These are phyloP conservation scores for Deakozyma indianensis DNA, from an alignment of 805 yeast genomes.

Conservation along the genomic window DNA sequence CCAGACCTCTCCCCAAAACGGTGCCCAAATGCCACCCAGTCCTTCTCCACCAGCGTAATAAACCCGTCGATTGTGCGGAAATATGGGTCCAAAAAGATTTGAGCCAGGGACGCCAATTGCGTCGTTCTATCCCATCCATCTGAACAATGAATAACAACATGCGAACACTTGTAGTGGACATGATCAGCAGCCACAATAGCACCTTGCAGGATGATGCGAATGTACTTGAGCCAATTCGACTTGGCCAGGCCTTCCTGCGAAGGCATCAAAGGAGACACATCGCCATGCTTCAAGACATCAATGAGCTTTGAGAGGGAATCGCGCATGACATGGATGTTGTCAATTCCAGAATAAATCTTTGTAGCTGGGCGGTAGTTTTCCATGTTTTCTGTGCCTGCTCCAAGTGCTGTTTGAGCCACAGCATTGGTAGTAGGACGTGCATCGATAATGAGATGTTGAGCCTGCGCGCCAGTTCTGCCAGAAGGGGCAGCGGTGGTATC, in stretches of 20 bases:
- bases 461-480: conserved; percentile 19
- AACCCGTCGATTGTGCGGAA: conserved; percentile 83
- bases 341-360: conserved; percentile 76
- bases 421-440: conserved; percentile 91
- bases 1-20: conserved; percentile 75
- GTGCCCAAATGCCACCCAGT: conserved; percentile 93
- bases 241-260: conserved; percentile 44
- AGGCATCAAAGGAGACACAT: conserved; percentile 36
- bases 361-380: conserved; percentile 64
- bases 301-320: conserved; percentile 58
- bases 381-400: conserved; percentile 95
- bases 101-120: conserved; percentile 71
- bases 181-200: conserved; percentile 69
- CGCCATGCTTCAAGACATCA: conserved; percentile 53
- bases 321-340: conserved; percentile 90
- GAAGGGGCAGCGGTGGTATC: conserved; percentile 31
- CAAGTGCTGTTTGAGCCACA: conserved; percentile 88
- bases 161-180: conserved; percentile 70
- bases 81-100: conserved; percentile 80
- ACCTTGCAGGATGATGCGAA: conserved; percentile 54
- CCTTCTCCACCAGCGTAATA: conserved; percentile 74
- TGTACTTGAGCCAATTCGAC: conserved; percentile 68
- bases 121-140: conserved; percentile 99
- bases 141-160: conserved; percentile 81
- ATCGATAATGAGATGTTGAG: conserved; percentile 66